Percentiles rank a stretch among this genome's conserved stretches.
phyloP scores from a whole-genome alignment of 441 rosid species.

The Daphne laureola region DNA sequence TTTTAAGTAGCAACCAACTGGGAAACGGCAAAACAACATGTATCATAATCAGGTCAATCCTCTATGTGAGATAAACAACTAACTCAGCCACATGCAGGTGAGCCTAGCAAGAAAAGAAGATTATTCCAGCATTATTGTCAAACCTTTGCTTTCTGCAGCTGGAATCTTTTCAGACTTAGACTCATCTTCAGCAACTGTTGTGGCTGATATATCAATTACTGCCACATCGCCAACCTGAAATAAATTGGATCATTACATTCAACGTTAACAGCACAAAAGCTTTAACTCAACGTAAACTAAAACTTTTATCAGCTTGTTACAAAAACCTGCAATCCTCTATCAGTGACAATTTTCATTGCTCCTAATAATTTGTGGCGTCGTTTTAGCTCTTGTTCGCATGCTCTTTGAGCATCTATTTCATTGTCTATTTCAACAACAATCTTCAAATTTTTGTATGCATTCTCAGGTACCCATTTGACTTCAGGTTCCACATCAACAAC shows the following conservation, averaged over 20 bases:
- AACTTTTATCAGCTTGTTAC: too few relatives aligned
- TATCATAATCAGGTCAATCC: too few relatives aligned
- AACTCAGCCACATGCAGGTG: too few relatives aligned
- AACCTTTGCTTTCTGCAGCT: conserved; percentile 90
- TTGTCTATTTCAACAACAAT: conserved; percentile 80
- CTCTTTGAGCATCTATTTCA: conserved; percentile 61
- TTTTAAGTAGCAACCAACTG: too few relatives aligned
- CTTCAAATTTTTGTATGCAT: conserved; percentile 78
- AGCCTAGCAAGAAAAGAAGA: too few relatives aligned
- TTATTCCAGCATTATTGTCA: conserved; percentile 6
- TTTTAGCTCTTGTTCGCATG: conserved; percentile 66
- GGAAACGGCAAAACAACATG: too few relatives aligned
- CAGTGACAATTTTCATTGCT: conserved; percentile 53
- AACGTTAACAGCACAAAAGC: neutral
- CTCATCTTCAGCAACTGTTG: conserved; percentile 48
- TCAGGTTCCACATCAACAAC: conserved; percentile 85
- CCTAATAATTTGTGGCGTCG: conserved; percentile 80
- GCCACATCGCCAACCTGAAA: conserved; percentile 77
- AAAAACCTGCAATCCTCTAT: conserved; percentile 78
- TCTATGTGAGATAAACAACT: too few relatives aligned
- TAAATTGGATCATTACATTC: conserved; percentile 6
- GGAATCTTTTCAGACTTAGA: conserved; percentile 58
- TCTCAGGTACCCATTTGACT: conserved; percentile 71
- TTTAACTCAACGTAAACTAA: neutral
- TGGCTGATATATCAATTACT: conserved; percentile 81